Percentiles rank a stretch among this genome's conserved stretches.
phyloP scores from a whole-genome alignment of 2,329 filamentous ascomycete species.

The Akanthomyces uredinophilus region DNA sequence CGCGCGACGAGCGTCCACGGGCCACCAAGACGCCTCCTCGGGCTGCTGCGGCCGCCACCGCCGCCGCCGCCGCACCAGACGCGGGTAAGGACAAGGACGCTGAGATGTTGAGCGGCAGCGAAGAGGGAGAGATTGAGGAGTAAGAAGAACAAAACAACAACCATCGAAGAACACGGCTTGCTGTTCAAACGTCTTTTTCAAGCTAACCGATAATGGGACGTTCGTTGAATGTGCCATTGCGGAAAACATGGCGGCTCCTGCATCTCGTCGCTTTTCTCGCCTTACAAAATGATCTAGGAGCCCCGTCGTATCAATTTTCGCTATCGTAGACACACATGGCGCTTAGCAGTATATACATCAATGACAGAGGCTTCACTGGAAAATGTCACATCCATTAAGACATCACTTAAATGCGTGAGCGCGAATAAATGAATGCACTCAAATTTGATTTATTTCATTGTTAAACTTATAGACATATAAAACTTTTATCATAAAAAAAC shows the following conservation, averaged over 20 bases:
- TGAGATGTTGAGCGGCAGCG: constrained; percentile 69
- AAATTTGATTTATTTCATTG: neutral
- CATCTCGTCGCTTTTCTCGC: neutral
- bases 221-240: neutral
- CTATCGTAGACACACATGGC: constrained; percentile 5
- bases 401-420: neutral
- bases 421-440: neutral
- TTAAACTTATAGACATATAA: neutral
- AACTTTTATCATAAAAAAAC: constrained; percentile 8
- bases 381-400: neutral
- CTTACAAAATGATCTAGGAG: neutral
- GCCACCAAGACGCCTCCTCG: constrained; percentile 52
- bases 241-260: neutral
- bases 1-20: constrained; percentile 50
- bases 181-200: neutral
- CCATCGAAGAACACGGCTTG: neutral
- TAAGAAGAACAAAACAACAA: constrained; percentile 21
- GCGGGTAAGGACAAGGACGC: constrained; percentile 29
- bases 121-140: constrained; percentile 98
- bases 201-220: neutral
- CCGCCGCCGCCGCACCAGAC: constrained; percentile 15
- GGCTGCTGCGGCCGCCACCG: constrained; percentile 9
- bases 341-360: neutral
- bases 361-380: neutral
- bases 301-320: neutral